Percentiles rank a stretch among this genome's conserved stretches.
Evolutionary conservation across 495 filamentous ascomycete genomes (phyloP).

Genomic region (Penicillium lividum): DNA sequence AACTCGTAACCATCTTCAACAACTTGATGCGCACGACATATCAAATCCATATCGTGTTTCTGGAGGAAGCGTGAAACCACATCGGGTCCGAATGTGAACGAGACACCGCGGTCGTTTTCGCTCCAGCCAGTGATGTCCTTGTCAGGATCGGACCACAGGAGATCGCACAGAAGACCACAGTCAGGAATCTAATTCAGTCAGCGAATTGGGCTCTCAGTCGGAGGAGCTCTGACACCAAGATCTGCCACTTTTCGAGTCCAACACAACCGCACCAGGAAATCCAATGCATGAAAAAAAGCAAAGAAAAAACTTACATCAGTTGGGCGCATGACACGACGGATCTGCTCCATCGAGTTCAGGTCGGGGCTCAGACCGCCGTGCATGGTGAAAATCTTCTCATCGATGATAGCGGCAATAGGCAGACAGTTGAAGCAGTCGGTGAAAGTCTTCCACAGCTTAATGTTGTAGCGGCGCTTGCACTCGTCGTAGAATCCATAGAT

Average conservation of each 20-base stretch:
- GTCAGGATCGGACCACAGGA: conserved; percentile 98
- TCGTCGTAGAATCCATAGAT: conserved; percentile 99
- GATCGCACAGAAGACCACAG: conserved; percentile 94
- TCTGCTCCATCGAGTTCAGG: conserved; percentile 99
- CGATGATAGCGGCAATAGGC: conserved; percentile 99
- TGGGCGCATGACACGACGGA: conserved; percentile 96
- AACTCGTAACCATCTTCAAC: conserved; percentile 99
- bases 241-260: conserved; percentile 17
- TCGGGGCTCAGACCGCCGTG: conserved; percentile 97
- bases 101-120: conserved; percentile 97
- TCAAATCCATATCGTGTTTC: conserved; percentile 99
- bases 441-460: conserved; percentile 99
- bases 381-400: conserved; percentile 99
- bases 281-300: conserved; percentile 11
- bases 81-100: conserved; percentile 98
- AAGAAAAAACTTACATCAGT: conserved; percentile 77
- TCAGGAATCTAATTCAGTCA: conserved; percentile 84
- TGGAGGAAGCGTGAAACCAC: conserved; percentile 98
- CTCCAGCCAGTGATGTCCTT: conserved; percentile 99
- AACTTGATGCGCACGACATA: conserved; percentile 98
- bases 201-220: conserved; percentile 48
- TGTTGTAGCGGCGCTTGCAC: conserved; percentile 99
- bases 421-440: conserved; percentile 99
- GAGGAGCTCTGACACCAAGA: conserved; percentile 34
- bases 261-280: conserved; percentile 6